Base-by-base conservation (phyloP, 306 rosid species). In the Coriaria nepalensis region DNA sequence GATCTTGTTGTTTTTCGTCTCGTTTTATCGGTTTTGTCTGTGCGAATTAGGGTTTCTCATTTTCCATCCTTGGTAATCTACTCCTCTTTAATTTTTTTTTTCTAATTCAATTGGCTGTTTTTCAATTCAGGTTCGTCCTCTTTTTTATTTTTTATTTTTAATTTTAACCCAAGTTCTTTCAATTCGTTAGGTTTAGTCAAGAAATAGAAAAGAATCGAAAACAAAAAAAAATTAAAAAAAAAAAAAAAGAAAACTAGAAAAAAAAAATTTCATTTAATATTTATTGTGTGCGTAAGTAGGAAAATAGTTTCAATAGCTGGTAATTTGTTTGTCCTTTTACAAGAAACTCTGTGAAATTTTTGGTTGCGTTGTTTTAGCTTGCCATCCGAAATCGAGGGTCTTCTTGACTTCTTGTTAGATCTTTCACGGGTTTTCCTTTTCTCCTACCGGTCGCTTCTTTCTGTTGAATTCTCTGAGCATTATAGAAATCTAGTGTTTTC, bases 381-480 rank as follows among this genome's bases (percentile, higher is more conserved):
- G 94, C 68, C 65, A 77, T 80, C 96, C 66, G 74, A 83, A 87
- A 87, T 80, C 64, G 96, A 76, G 96, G 92, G 94, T 87, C 80
- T 66, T 61, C n/a, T n/a, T n/a, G n/a, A n/a, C n/a, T n/a, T n/a
- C 67, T 77, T 78, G 38, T 35, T 34, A 39, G 48, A 57, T 57
- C 47, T 32, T 13, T 37, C 29, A 36, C n/a, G n/a, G 5, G 3
- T 14, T 10, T 20, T 47, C n/a, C 10, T 13, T 47, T 47, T 5
- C 1, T 6, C 10, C 12, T 8, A 8, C 9, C 12, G 29, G 9
- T 9, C 38, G 5, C 40, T 53, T 53, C 4, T 10, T 37, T n/a
- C 14, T 20, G 29, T 20, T 20, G 29, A 20, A 20, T 20, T 20
- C 29, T 20, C 29, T 20, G 29, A 20, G 29, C 29, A 20, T 20